Conservation (phyloP, 2,329 filamentous ascomycete genomes). For the Zymoseptoria brevis region DNA sequence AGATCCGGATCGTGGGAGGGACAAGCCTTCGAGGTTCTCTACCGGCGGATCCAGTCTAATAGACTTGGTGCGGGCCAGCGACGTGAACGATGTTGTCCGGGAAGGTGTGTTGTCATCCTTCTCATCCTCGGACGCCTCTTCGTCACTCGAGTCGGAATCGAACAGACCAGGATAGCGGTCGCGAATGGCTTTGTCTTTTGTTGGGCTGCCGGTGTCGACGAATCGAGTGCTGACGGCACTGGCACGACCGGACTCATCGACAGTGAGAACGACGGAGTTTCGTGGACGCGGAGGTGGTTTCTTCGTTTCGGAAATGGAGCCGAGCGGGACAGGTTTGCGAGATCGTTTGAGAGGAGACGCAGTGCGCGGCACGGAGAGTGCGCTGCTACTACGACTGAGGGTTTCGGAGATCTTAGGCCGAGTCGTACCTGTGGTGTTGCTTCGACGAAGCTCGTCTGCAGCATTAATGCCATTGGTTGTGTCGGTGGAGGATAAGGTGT, state of each 20-base stretch:
- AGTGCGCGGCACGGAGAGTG: constrained; percentile 34
- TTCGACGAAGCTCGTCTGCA: constrained; percentile 31
- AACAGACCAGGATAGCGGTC: constrained; percentile 40
- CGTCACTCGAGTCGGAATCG: constrained; percentile 31
- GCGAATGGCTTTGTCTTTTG: constrained; percentile 23
- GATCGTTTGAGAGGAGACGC: constrained; percentile 42
- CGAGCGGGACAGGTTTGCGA: constrained; percentile 32
- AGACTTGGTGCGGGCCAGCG: constrained; percentile 22
- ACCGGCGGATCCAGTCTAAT: constrained; percentile 29
- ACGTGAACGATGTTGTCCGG: constrained; percentile 25
- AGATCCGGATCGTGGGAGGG: constrained; percentile 27
- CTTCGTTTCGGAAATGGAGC: constrained; percentile 39
- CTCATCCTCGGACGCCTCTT: constrained; percentile 23
- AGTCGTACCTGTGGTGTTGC: constrained; percentile 38
- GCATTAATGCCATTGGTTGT: constrained; percentile 16
- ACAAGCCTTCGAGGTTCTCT: constrained; percentile 29
- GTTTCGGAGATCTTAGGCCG: constrained; percentile 19
- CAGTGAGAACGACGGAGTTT: constrained; percentile 37
- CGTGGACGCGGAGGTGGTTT: constrained; percentile 26
- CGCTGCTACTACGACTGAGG: constrained; percentile 21
- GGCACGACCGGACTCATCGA: constrained; percentile 42
- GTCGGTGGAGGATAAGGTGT: constrained; percentile 33
- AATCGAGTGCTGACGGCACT: constrained; percentile 29
- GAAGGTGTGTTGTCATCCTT: constrained; percentile 18
- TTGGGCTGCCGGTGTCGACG: constrained; percentile 26